These are phyloP conservation scores for Stevia rebaudiana DNA, from an alignment of 140 eudicot species.

Conservation along the genomic window DNA sequence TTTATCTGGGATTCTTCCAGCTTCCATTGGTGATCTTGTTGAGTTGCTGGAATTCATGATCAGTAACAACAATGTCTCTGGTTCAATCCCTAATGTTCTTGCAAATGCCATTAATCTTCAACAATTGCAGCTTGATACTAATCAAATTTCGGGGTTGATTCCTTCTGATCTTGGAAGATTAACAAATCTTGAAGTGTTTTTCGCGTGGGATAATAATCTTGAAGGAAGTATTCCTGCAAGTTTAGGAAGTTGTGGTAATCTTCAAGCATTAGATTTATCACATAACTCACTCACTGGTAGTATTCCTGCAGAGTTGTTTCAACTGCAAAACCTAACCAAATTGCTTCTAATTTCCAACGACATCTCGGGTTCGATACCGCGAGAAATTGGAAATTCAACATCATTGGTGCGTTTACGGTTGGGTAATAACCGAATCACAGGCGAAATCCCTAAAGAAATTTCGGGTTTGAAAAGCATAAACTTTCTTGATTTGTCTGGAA, in stretches of 20 bases:
- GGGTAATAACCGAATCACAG: conserved; percentile 50
- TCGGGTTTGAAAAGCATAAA: conserved; percentile 55
- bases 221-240: conserved; percentile 69
- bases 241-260: conserved; percentile 48
- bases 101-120: conserved; percentile 48
- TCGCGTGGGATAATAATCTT: conserved; percentile 72
- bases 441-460: conserved; percentile 61
- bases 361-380: conserved; percentile 60
- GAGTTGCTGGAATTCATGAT: conserved; percentile 63
- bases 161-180: conserved; percentile 55
- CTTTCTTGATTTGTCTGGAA: conserved; percentile 69
- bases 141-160: conserved; percentile 63
- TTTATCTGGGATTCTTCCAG: conserved; percentile 60
- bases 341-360: conserved; percentile 62
- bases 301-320: conserved; percentile 62
- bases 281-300: conserved; percentile 74
- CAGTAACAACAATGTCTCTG: conserved; percentile 61
- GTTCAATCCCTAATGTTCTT: conserved; percentile 54
- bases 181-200: conserved; percentile 48
- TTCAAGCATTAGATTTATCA: conserved; percentile 65
- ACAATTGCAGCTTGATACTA: conserved; percentile 68
- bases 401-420: conserved; percentile 55
- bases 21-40: conserved; percentile 52
- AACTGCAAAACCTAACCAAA: conserved; percentile 53
- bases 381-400: conserved; percentile 51